Evolutionary conservation across 2,329 filamentous ascomycete species (phyloP), one percentile per base, ranked within the genome.

Genomic region (Sporothrix luriei): DNA sequence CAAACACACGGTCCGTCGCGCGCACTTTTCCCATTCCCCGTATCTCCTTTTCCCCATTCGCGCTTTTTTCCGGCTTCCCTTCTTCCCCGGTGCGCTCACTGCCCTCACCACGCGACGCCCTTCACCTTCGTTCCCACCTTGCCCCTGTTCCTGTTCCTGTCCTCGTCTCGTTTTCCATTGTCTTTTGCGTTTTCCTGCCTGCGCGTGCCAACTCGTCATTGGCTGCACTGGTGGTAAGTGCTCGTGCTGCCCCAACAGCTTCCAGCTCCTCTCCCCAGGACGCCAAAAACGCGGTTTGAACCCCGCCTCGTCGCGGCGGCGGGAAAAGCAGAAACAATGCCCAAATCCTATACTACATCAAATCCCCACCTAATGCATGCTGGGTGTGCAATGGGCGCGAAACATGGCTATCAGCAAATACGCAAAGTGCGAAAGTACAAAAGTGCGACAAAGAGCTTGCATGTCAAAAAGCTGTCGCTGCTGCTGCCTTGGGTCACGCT

Each of bases 231-330:
- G 38, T 48, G 46, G 14, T 21, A 29, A 40, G 4, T 14, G 52
- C 49, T 54, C n/a, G n/a, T n/a, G 65, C 51, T 48, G 61, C 55
- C 68, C 52, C 52, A 29, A 59, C 3, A 14, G 13, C 51, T 16
- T 3, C 48, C 5, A 49, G 19, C 48, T 7, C 48, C 19, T 16
- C 48, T 7, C 48, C 19, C 9, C 14, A 43, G 14, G 14, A 19
- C 48, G 9, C 16, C 46, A 19, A 49, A 21, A 46, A 68, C 67
- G 55, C 67, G 67, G 68, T 70, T 72, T 51, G n/a, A 46, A 68
- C 66, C 66, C 66, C 52, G 52, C 52, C 66, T 59, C 49, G 66
- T 68, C 40, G 66, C 66, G 66, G 24, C 24, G 43, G 40, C 16
- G 14, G 19, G 16, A 26, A 24, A 43, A n/a, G 33, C 19, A 5